A percentile compares a stretch with the other conserved stretches of the same genome.
These are phyloP conservation scores for Bauhinia variegata DNA, from an alignment of 306 rosid species.

Conservation along the genomic window DNA sequence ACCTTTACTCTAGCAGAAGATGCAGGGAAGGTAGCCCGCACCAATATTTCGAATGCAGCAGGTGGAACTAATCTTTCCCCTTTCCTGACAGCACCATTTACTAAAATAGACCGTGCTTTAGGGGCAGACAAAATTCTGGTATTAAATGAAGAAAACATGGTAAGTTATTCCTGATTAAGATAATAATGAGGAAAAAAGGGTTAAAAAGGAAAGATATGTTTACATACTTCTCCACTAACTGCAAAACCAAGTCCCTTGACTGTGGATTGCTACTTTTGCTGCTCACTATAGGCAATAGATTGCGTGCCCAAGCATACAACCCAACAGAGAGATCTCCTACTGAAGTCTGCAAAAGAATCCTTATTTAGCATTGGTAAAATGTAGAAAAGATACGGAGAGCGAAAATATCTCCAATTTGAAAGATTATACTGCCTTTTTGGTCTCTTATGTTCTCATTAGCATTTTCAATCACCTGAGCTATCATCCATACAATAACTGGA, in stretches of 20 bases:
- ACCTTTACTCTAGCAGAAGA: conserved; percentile 86
- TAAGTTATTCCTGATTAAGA: background rate
- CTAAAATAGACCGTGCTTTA: conserved; percentile 77
- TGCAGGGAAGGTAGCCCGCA: conserved; percentile 72
- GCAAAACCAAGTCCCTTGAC: conserved; percentile 86
- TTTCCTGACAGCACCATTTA: conserved; percentile 87
- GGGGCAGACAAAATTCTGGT: conserved; percentile 81
- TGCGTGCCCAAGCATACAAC: conserved; percentile 81
- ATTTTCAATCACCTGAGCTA: conserved; percentile 66
- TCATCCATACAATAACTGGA: conserved; percentile 77
- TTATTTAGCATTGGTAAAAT: conserved; percentile 33
- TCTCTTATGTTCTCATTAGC: background rate
- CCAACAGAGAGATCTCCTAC: conserved; percentile 84
- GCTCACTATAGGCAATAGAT: conserved; percentile 72
- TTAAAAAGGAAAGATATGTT: conserved; percentile 7
- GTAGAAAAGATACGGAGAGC: background rate
- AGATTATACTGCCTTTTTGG: conserved; percentile 4
- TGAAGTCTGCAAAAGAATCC: conserved; percentile 56
- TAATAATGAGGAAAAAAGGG: background rate
- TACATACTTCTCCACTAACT: conserved; percentile 80
- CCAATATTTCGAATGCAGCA: conserved; percentile 68
- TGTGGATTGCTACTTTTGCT: conserved; percentile 78
- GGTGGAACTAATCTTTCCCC: conserved; percentile 92
- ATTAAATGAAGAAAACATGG: conserved; percentile 27
- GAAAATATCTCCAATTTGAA: conserved; percentile 1